Conservation (phyloP, 108 stramenopile species). For the Chaetoceros tenuissimus region DNA sequence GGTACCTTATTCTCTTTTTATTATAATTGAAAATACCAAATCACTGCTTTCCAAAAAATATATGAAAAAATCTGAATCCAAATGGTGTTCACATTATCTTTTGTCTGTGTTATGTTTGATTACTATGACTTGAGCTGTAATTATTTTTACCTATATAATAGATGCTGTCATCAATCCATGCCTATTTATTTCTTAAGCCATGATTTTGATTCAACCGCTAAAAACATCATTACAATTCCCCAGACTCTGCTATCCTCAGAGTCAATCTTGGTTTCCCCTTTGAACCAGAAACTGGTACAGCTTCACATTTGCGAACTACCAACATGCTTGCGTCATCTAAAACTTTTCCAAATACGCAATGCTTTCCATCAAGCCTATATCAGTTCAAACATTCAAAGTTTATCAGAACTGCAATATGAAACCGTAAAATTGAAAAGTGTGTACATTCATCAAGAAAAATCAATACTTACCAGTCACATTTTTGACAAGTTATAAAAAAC, state of each 20-base stretch:
- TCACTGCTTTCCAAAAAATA: too few species aligned
- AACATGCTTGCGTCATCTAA: conserved; percentile 89
- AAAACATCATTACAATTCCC: conserved; percentile 47
- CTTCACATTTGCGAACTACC: conserved; percentile 78
- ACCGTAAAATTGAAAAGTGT: background rate
- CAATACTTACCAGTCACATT: conserved; percentile 85
- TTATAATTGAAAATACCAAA: too few species aligned
- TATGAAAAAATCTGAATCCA: too few species aligned
- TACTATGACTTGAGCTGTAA: too few species aligned
- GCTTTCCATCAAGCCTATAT: conserved; percentile 90
- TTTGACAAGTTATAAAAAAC: conserved; percentile 94
- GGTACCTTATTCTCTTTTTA: too few species aligned
- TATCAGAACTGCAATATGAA: background rate
- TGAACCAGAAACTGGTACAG: conserved; percentile 66
- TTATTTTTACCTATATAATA: too few species aligned
- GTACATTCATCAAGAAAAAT: too few species aligned
- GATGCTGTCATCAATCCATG: too few species aligned
- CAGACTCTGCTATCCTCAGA: conserved; percentile 64
- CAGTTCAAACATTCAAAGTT: background rate
- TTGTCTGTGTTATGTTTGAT: too few species aligned
- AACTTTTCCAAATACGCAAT: conserved; percentile 94
- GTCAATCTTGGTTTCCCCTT: conserved; percentile 57
- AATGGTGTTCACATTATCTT: too few species aligned
- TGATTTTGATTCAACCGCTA: too few species aligned
- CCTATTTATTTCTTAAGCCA: too few species aligned